phyloP scores from a whole-genome alignment of 2,329 filamentous ascomycete genomes.

The Aureobasidium sp. region DNA sequence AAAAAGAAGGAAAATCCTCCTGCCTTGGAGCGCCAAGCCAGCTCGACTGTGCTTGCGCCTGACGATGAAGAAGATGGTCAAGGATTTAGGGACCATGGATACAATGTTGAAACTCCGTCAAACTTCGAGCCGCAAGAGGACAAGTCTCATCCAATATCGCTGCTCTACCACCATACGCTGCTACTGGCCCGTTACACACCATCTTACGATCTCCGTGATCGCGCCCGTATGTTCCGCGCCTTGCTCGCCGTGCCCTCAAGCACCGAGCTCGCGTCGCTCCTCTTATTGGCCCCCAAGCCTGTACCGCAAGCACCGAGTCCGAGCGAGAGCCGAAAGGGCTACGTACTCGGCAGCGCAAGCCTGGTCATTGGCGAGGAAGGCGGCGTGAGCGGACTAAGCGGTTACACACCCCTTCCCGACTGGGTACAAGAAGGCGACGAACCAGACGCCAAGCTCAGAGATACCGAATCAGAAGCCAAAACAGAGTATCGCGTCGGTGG shows the following conservation, averaged over 20 bases:
- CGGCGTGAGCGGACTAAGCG: conserved; percentile 64
- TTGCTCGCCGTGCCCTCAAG: conserved; percentile 68
- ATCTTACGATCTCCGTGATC: conserved; percentile 90
- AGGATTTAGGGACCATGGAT: conserved; percentile 23
- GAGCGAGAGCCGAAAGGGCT: conserved; percentile 71
- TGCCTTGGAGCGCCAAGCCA: conserved; percentile 17
- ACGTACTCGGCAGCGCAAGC: conserved; percentile 76
- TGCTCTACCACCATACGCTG: conserved; percentile 78
- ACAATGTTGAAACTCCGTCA: conserved; percentile 19
- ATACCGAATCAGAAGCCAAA: conserved; percentile 42
- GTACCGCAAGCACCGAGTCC: conserved; percentile 86
- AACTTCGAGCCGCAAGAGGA: conserved; percentile 23
- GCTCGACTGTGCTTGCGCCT: conserved; percentile 24
- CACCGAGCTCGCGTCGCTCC: conserved; percentile 78
- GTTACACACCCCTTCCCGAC: conserved; percentile 71
- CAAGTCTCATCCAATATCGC: conserved; percentile 60
- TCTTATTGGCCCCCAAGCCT: conserved; percentile 89
- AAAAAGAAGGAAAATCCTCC: conserved; percentile 23
- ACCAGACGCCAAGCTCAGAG: conserved; percentile 67
- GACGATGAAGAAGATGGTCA: conserved; percentile 21
- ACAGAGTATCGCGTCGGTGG: conserved; percentile 30
- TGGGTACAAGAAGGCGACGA: conserved; percentile 80
- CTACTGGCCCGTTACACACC: conserved; percentile 85
- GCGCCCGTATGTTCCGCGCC: conserved; percentile 78
- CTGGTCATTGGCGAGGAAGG: conserved; percentile 73